Percentiles rank a stretch among this genome's conserved stretches.
phyloP scores from a whole-genome alignment of 495 filamentous ascomycete genomes.

The Penicillium atrosanguineum region DNA sequence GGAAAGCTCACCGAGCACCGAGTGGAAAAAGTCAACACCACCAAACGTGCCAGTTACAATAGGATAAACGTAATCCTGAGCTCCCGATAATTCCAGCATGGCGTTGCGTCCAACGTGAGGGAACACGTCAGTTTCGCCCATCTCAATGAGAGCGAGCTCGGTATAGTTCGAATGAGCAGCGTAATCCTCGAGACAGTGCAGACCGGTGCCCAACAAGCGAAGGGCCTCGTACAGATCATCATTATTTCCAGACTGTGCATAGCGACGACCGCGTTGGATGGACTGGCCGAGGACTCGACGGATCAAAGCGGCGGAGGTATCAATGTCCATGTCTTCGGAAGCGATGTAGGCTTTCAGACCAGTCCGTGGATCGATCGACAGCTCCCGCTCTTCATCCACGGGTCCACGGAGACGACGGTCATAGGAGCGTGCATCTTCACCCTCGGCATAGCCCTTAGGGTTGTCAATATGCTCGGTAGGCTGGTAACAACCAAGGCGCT shows the following conservation, averaged over 20 bases:
- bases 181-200: conserved; percentile 92
- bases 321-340: conserved; percentile 69
- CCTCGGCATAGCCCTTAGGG: conserved; percentile 74
- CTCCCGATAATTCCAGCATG: conserved; percentile 62
- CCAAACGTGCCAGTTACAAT: conserved; percentile 89
- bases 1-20: conserved; percentile 81
- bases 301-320: conserved; percentile 72
- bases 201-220: conserved; percentile 77
- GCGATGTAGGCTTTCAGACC: conserved; percentile 88
- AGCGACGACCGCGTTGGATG: conserved; percentile 71
- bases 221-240: conserved; percentile 81
- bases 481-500: conserved; percentile 83
- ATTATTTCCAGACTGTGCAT: conserved; percentile 58
- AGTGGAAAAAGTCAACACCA: conserved; percentile 83
- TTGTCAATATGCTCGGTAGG: conserved; percentile 91
- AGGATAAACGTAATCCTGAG: conserved; percentile 64
- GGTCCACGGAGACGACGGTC: conserved; percentile 76
- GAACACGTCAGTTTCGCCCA: conserved; percentile 77
- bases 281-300: conserved; percentile 67
- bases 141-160: conserved; percentile 79
- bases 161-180: conserved; percentile 89
- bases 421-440: conserved; percentile 78
- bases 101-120: conserved; percentile 78
- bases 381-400: conserved; percentile 73
- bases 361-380: conserved; percentile 71